Evolutionary conservation across 2,329 filamentous ascomycete species (phyloP).

Genomic region (Pseudogymnoascus sp.): DNA sequence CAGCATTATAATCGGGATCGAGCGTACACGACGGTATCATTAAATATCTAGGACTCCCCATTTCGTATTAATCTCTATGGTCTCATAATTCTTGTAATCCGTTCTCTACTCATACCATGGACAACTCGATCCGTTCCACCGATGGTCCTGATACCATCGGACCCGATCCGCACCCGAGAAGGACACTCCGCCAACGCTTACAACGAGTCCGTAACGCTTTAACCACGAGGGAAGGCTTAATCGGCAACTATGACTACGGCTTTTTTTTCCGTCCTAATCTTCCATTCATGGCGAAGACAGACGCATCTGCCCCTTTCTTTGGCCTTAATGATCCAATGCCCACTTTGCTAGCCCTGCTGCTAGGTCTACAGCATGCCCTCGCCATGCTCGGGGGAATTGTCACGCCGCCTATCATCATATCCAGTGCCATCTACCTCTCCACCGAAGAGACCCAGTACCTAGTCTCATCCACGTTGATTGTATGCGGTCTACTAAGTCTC

Average conservation of each 20-base stretch:
- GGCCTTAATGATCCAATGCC: slow-evolving; percentile 63
- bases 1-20: background rate
- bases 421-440: slow-evolving; percentile 50
- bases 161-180: slow-evolving; percentile 34
- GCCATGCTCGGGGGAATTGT: slow-evolving; percentile 54
- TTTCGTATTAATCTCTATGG: background rate
- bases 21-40: background rate
- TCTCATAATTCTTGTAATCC: background rate
- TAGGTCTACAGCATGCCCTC: slow-evolving; percentile 63
- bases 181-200: slow-evolving; percentile 34
- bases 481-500: slow-evolving; percentile 56
- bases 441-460: slow-evolving; percentile 52
- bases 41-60: background rate
- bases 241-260: slow-evolving; percentile 84
- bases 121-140: background rate
- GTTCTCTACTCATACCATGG: background rate
- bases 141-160: slow-evolving; percentile 38
- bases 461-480: slow-evolving; percentile 61
- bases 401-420: slow-evolving; percentile 56
- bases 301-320: slow-evolving; percentile 58
- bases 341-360: slow-evolving; percentile 54
- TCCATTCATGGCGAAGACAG: slow-evolving; percentile 65
- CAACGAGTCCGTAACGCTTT: slow-evolving; percentile 37
- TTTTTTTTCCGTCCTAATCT: slow-evolving; percentile 67
- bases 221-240: slow-evolving; percentile 57